Evolutionary conservation across 352 stramenopile genomes (phyloP), one percentile per base, ranked within the genome.

Genomic region (Phytophthora ramorum): DNA sequence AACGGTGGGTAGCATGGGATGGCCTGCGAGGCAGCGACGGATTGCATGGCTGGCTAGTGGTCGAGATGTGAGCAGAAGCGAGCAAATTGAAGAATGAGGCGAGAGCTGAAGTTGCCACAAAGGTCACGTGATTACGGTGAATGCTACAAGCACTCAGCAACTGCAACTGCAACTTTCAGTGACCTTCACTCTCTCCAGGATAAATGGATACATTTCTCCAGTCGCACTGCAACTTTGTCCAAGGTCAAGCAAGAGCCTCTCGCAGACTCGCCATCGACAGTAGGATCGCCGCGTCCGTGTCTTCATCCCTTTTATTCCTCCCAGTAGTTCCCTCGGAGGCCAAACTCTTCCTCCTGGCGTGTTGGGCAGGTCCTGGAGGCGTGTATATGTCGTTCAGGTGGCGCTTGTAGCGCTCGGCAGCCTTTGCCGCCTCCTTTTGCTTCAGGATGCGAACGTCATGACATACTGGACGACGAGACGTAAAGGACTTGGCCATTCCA

Each of bases 361-460:
- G 14, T 3, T 28, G 22, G 10, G 24, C 24, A 22, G 50, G 6
- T 24, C 41, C 34, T 41, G 24, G 32, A 20, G n/a, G 43, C 37
- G 55, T 61, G 34, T 65, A 52, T 43, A 55, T 56, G 4, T 17
- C 43, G 38, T 79, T 69, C 1, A 90, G 60, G 9, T 58, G 54
- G 9, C 48, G 50, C 34, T 72, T 77, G 64, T 87, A 90, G 19
- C 66, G 68, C 20, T 76, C 65, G 1, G 81, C 78, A n/a, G 73
- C 71, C n/a, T 83, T 84, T n/a, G 40, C 60, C 0, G 60, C 67
- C 54, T 85, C 81, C 5, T 76, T 58, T 41, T 79, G 65, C 3
- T 74, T 67, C 37, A 90, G 50, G 7, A 72, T 66, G 5, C 81
- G 76, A 4, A 92, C 76, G 41, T 90, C 81, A 24, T 61, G 68